Base-by-base conservation (phyloP, 2,329 filamentous ascomycete genomes). In the Cylindrodendrum hubeiense region DNA sequence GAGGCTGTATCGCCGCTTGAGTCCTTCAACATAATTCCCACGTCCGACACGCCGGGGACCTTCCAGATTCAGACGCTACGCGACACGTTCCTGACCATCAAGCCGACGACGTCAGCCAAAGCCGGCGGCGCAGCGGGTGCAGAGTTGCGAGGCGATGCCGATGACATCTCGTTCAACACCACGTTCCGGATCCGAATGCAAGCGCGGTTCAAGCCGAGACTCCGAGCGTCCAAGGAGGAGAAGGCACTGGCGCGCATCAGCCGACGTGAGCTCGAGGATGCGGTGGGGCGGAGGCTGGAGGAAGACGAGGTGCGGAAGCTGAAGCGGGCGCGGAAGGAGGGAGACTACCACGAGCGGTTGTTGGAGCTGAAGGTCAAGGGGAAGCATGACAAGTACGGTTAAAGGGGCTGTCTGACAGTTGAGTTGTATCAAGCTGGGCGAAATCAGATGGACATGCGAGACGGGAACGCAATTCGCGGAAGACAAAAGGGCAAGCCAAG, bases 121-220 rank as follows among this genome's bases (percentile, higher is more conserved):
- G 74, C 81, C 2, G 84, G 82, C 39, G 46, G 43, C 26, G 59
- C 67, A 4, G 81, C 83, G 0, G 75, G 81, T 1, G 85, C 89
- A 1, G 91, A 95, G 71, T 84, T 97, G 13, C 89, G 93, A 33
- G 94, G 93, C 52, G 94, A 97, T 78, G 91, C 89, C 8, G 88
- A 90, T 15, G 81, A 83, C 9, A 88, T 90, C 54, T 87, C 84
- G 5, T 93, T 92, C 75, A 87, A 87, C 72, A 94, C 93, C 10
- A 91, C 90, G 7, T 78, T 97, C 65, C 87, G 93, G 53, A 88
- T 98, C 73, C 91, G 95, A 58, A 98, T 98, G 95, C 95, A 98
- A 82, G 94, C 95, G 22, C 87, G 93, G 54, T 98, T 97, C 83
- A 98, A 98, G 84, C 95, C 95, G 9, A 87, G 88, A 67, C 80